Conservation (phyloP, 768 basidiomycete genomes). For the Hemileccinum rubropunctum region DNA sequence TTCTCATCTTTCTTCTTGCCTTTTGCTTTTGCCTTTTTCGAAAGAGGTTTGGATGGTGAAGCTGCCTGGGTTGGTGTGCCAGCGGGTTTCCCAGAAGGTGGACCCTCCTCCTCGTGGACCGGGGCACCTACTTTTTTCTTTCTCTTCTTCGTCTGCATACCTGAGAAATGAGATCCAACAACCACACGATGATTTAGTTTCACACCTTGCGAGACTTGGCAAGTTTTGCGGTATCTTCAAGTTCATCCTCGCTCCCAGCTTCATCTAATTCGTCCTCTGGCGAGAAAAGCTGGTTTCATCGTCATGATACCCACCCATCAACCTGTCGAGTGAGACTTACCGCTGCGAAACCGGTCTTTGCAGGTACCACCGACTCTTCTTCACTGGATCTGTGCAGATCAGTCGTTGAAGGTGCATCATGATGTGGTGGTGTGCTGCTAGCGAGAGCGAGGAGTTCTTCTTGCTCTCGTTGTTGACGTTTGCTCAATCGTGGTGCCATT, state of each 20-base stretch:
- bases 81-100: slow-evolving; percentile 6
- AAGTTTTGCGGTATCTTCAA: slow-evolving; percentile 15
- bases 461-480: slow-evolving; percentile 82
- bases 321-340: slow-evolving; percentile 30
- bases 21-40: slow-evolving; percentile 63
- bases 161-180: neutral
- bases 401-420: neutral
- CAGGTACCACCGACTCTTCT: slow-evolving; percentile 30
- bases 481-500: slow-evolving; percentile 77
- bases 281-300: slow-evolving; percentile 40
- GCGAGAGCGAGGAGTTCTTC: slow-evolving; percentile 70
- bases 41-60: slow-evolving; percentile 42
- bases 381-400: slow-evolving; percentile 34
- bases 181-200: neutral
- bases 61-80: neutral
- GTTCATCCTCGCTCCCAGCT: slow-evolving; percentile 23
- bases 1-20: slow-evolving; percentile 57
- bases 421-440: slow-evolving; percentile 24
- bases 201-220: slow-evolving; percentile 25
- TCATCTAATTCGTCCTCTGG: slow-evolving; percentile 26
- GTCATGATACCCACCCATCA: slow-evolving; percentile 19
- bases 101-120: slow-evolving; percentile 2
- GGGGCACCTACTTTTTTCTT: slow-evolving; percentile 32
- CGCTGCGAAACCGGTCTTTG: slow-evolving; percentile 41
- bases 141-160: slow-evolving; percentile 37